Conservation (phyloP, 1,284 basidiomycete genomes). For the Boletellus deceptivus region DNA sequence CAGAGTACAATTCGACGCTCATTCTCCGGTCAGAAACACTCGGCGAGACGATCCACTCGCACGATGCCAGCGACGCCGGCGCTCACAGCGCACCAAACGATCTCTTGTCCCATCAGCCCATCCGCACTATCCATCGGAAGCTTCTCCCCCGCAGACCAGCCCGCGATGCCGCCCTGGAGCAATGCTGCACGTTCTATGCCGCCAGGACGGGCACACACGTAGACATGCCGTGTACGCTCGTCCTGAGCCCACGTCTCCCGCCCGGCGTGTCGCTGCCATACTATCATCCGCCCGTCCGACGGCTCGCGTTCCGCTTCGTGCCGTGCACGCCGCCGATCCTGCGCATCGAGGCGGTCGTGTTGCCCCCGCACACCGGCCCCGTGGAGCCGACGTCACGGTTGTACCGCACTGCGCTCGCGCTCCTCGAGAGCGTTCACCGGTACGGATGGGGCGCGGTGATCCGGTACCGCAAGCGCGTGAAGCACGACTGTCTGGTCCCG, state of each 20-base stretch:
- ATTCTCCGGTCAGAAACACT: constrained; percentile 75
- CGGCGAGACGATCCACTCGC: constrained; percentile 38
- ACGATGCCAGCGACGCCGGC: constrained; percentile 5
- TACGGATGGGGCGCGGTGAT: constrained; percentile 82
- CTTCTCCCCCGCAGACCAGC: constrained; percentile 73
- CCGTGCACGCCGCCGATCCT: constrained; percentile 28
- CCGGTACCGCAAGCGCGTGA: constrained; percentile 83
- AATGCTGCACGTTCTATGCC: constrained; percentile 69
- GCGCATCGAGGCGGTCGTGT: constrained; percentile 56
- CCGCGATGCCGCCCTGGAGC: constrained; percentile 66
- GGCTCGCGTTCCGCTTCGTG: constrained; percentile 72
- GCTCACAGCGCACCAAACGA: constrained; percentile 4
- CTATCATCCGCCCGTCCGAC: constrained; percentile 73
- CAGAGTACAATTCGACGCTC: constrained; percentile 81
- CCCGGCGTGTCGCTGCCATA: constrained; percentile 58
- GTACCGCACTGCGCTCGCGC: constrained; percentile 75
- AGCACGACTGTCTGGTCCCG: constrained; percentile 80
- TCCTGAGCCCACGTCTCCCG: constrained; percentile 61
- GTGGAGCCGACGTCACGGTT: constrained; percentile 60
- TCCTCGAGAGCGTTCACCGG: constrained; percentile 81
- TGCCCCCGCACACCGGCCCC: constrained; percentile 42
- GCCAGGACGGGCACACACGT: constrained; percentile 17
- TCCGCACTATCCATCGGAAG: constrained; percentile 54
- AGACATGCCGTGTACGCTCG: constrained; percentile 42
- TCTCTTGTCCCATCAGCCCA: constrained; percentile 43